Evolutionary conservation across 805 yeast species (phyloP), one percentile per base, ranked within the genome.

Genomic region (Zygoascus biomembranicola): DNA sequence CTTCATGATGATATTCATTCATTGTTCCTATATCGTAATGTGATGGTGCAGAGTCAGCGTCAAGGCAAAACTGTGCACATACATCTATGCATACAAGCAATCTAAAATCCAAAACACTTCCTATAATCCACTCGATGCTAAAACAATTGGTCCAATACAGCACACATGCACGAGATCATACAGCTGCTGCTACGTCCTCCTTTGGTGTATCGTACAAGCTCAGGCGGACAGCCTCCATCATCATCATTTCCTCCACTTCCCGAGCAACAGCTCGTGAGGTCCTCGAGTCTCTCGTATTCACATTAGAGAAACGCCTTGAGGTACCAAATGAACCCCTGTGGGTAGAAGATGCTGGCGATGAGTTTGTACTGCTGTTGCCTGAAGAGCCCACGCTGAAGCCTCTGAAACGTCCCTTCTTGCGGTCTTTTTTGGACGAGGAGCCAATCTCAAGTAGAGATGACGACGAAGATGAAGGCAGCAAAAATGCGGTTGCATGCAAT

Each of bases 191-290:
- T 5, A 32, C 5, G 4, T 44, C 47, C 11, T n/a, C 47, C 18
- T 26, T 26, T 11, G 47, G 47, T 26, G 32, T 31, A 8, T 52
- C 54, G 31, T 52, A 47, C 31, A 89, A 66, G 47, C 90, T 84
- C 49, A 88, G 71, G 57, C 87, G 73, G 68, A 90, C 75, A 0
- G 96, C 97, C 63, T 87, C 90, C 61, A 85, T 85, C 49, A 90
- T 74, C 96, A 89, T 86, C 60, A 84, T 73, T 53, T 86, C 86
- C 66, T 90, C 88, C 46, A 82, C 57, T 32, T 78, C 82, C 53
- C 63, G 62, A 49, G 60, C 56, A 41, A 46, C 26, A 5, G 18
- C 32, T 16, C 49, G 39, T 5, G 32, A 18, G 8, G 42, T 32
- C 14, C 26, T 46, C 20, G 20, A 3, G 11, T 26, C 23, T 13